Evolutionary conservation across 495 filamentous ascomycete genomes (phyloP), one percentile per base, ranked within the genome.

Genomic region (Pyrenopolyporus hunteri): DNA sequence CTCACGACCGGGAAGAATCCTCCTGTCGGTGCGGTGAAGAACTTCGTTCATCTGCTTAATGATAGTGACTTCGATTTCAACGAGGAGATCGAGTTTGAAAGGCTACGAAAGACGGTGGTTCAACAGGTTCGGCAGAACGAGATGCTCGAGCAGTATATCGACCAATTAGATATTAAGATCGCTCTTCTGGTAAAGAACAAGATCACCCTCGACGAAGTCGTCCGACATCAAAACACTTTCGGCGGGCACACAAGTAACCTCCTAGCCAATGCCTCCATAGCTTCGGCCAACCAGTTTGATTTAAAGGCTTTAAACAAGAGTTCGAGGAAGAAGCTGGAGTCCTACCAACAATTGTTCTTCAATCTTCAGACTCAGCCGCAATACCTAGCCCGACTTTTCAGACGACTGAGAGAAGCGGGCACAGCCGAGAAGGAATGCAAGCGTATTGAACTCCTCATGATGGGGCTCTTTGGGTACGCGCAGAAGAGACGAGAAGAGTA

Each of bases 1-100:
- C 79, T 96, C 63, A 96, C 92, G 4, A 92, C 85, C 26, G 94
- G 95, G n/a, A 97, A 96, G 74, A 98, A 98, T 66, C 94, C 94
- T 42, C 94, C 95, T 2, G 92, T 98, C 46, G 89, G 91, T 37
- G 96, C 95, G 0, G 89, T 99, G 63, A 97, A 98, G 76, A 93
- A 93, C 63, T 98, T 98, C 66, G 92, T 99, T 4, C 94, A 99
- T 75, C 81, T 99, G 20, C 83, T 99, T 42, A 99, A 98, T 70
- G 94, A 99, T 73, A 97, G 91, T 66, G 92, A 96, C 66, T 96
- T 99, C 64, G 94, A 99, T 68, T 99, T 99, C 72, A 95, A 99
- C 70, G 92, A 97, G 73, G 94, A 99, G 69, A 85, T 99, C 33
- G 94, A 99, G 67, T 96, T 96, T 51, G 94, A 99, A 71, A 83